phyloP scores from a whole-genome alignment of 345 rosid genomes.

The Salix caprea region DNA sequence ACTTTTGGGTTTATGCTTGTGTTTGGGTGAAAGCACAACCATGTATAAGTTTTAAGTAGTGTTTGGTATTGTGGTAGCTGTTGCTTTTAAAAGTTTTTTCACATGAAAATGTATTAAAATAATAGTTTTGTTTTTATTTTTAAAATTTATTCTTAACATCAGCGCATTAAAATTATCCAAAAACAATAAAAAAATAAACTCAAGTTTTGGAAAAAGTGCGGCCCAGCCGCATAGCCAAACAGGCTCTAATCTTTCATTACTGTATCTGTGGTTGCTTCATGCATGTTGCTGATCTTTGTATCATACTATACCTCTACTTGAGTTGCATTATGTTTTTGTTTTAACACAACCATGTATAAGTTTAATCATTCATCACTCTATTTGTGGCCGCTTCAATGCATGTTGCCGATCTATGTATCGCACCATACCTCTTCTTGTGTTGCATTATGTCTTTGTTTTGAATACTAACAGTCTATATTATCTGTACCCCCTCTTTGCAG shows the following conservation, averaged over 20 bases:
- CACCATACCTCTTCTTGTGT: background rate
- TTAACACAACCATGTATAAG: background rate
- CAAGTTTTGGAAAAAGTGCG: too few relatives aligned
- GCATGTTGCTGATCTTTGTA: background rate
- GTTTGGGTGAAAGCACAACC: background rate
- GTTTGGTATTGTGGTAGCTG: too few relatives aligned
- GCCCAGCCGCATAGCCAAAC: too few relatives aligned
- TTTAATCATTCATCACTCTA: background rate
- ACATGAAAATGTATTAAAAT: too few relatives aligned
- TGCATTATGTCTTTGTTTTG: background rate
- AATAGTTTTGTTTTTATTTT: too few relatives aligned
- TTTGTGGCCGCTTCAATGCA: background rate
- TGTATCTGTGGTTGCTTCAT: background rate
- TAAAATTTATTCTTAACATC: too few relatives aligned
- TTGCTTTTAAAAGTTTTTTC: too few relatives aligned
- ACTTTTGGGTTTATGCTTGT: background rate
- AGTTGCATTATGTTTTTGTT: background rate
- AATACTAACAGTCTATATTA: background rate
- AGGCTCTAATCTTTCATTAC: background rate
- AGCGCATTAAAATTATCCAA: too few relatives aligned
- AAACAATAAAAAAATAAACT: too few relatives aligned
- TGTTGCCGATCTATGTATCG: background rate
- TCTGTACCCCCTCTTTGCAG: conserved; percentile 35
- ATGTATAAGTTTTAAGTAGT: background rate
- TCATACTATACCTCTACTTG: background rate